Conservation (phyloP, 176 grass and related monocot genomes). For the Aegilops sharonensis region DNA sequence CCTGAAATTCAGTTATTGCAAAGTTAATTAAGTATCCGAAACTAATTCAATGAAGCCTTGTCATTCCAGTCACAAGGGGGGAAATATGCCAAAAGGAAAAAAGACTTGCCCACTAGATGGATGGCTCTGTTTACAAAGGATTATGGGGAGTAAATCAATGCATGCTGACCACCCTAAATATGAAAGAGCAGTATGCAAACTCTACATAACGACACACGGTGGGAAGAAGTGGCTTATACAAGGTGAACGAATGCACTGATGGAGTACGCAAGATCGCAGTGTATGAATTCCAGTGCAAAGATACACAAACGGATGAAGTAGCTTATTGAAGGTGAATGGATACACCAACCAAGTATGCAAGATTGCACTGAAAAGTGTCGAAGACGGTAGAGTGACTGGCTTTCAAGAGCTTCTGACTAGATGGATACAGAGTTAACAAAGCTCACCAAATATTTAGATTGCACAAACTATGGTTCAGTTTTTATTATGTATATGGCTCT, state of each 20-base stretch:
- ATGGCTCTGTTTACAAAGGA: not conserved
- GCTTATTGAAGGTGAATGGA: not conserved
- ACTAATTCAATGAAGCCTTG: not conserved
- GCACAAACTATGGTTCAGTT: not conserved
- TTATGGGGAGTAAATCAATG: not conserved
- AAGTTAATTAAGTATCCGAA: conserved; percentile 2
- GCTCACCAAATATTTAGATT: conserved; percentile 3
- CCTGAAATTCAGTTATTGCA: not conserved
- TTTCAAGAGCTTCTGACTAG: not conserved
- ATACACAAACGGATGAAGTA: not conserved
- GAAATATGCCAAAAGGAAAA: not conserved
- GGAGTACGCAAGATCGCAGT: not conserved
- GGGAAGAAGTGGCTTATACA: no score
- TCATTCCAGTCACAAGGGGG: not conserved
- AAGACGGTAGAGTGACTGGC: not conserved
- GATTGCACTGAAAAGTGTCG: not conserved
- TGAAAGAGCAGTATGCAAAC: not conserved
- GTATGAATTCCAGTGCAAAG: not conserved
- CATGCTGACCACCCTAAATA: not conserved
- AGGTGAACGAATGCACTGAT: not conserved
- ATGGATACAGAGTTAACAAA: not conserved
- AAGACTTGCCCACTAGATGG: not conserved
- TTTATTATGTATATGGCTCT: not conserved
- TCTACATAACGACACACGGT: not conserved
- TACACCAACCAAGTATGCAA: not conserved